Base-by-base conservation (phyloP, 2,329 filamentous ascomycete species). In the Aspergillus sp. region DNA sequence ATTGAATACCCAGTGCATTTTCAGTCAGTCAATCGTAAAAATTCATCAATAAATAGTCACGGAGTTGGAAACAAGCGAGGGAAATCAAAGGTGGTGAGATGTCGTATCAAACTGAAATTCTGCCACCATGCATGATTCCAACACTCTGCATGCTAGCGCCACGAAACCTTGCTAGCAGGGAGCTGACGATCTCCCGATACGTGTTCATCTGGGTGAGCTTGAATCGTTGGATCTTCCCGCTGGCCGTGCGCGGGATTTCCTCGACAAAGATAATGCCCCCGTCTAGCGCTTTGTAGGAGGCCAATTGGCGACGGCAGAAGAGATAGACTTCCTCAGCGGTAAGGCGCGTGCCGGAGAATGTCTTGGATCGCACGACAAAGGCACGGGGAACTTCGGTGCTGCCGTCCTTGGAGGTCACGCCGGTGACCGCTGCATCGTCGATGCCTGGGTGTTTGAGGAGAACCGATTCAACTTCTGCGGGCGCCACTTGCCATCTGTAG, bases 181-280 rank as follows among this genome's bases (percentile, higher is more conserved):
- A 71, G 4, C 68, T 64, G 11, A 75, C 66, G 57, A 75, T 71
- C 41, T 74, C 71, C 2, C 73, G 66, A 56, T 75, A 75, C 11
- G 67, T 61, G 55, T 75, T 74, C 72, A 75, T 74, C 62, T 75
- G 71, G 2, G 69, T 62, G 24, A 76, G 65, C 56, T 70, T 74
- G 66, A 74, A 75, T 7, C 76, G 69, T 57, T 78, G 71, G 49
- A 82, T 80, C 68, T 83, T 83, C 13, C 80, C 80, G 56, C 78
- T 80, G 0, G 78, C 70, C 3, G 78, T 78, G 47, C 78, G 77
- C 4, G 80, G 80, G 34, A 83, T 79, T 26, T 75, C 68, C 44
- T 80, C 75, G 13, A 81, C 74, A 53, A 82, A 82, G 20, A 76
- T 64, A 8, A 82, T 74, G 0, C 78, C 79, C 5, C 77, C 77